A percentile compares a stretch with the other conserved stretches of the same genome.
Conservation (phyloP, 352 stramenopile genomes). For the Phytophthora pini region DNA sequence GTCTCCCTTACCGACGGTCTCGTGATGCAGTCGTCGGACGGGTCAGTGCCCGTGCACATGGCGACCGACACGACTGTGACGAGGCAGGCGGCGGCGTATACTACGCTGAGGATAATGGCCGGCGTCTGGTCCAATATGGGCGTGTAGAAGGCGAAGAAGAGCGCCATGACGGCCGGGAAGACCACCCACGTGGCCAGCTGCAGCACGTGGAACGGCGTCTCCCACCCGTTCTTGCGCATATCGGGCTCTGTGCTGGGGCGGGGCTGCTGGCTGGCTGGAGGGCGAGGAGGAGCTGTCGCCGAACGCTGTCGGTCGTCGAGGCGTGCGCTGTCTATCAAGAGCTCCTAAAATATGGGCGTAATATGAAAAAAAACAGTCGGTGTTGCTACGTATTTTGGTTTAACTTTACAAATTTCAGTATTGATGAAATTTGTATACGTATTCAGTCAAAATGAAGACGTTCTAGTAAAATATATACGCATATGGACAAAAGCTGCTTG, state of each 20-base stretch:
- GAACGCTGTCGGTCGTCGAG: conserved; percentile 13
- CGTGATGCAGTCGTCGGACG: conserved; percentile 78
- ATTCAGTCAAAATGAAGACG: too few species aligned
- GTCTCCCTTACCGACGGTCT: conserved; percentile 52
- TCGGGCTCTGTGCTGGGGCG: conserved; percentile 1
- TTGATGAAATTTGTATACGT: too few species aligned
- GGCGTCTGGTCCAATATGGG: conserved; percentile 60
- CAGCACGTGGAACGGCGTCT: conserved; percentile 82
- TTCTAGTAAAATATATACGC: too few species aligned
- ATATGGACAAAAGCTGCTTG: neutral
- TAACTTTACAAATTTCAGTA: too few species aligned
- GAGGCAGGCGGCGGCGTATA: conserved; percentile 61
- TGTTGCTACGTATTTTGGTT: conserved; percentile 5
- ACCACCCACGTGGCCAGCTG: conserved; percentile 86
- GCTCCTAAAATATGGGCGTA: conserved; percentile 17
- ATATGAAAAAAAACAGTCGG: conserved; percentile 4
- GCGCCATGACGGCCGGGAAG: conserved; percentile 78
- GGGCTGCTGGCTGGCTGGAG: neutral
- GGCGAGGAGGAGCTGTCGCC: conserved; percentile 23
- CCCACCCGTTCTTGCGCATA: conserved; percentile 83
- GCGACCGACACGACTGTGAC: conserved; percentile 62
- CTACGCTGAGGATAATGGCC: conserved; percentile 57
- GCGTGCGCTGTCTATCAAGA: conserved; percentile 37
- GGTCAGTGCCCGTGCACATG: conserved; percentile 74
- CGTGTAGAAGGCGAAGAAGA: conserved; percentile 87